These are phyloP conservation scores for Pseudopyrenochaeta lycopersici DNA, from an alignment of 2,329 filamentous ascomycete genomes.

Conservation along the genomic window DNA sequence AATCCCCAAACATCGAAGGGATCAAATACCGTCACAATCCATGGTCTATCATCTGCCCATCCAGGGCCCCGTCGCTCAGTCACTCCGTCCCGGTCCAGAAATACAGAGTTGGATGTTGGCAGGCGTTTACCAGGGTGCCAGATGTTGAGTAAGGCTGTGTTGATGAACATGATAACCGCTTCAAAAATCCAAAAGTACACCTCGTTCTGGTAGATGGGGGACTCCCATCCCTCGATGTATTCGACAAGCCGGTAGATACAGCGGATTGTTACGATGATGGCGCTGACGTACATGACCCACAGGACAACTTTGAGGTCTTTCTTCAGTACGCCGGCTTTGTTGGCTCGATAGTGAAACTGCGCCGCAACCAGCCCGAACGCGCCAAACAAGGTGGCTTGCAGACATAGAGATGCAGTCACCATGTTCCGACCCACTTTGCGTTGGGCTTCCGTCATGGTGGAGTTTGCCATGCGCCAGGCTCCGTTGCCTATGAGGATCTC, in stretches of 20 bases:
- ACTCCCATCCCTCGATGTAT: slow-evolving; percentile 53
- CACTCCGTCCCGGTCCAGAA: slow-evolving; percentile 60
- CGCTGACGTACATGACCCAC: slow-evolving; percentile 59
- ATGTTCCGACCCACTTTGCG: slow-evolving; percentile 56
- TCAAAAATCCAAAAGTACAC: slow-evolving; percentile 66
- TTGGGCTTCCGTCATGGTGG: slow-evolving; percentile 42
- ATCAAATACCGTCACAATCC: slow-evolving; percentile 52
- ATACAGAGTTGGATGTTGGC: slow-evolving; percentile 60
- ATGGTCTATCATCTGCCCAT: slow-evolving; percentile 58
- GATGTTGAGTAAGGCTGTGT: slow-evolving; percentile 61
- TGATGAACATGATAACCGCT: slow-evolving; percentile 60
- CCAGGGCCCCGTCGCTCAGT: slow-evolving; percentile 62
- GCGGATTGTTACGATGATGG: slow-evolving; percentile 57
- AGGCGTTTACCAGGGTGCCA: slow-evolving; percentile 62
- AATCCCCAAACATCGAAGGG: slow-evolving; percentile 48
- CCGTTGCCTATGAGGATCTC: slow-evolving; percentile 63
- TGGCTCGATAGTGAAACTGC: slow-evolving; percentile 57
- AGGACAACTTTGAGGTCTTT: slow-evolving; percentile 55
- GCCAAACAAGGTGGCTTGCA: slow-evolving; percentile 61
- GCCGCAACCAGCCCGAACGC: slow-evolving; percentile 59
- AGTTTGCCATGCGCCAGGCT: slow-evolving; percentile 56
- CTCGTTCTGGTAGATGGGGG: slow-evolving; percentile 54
- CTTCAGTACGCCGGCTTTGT: slow-evolving; percentile 51
- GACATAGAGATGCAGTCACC: slow-evolving; percentile 59
- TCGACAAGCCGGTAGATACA: slow-evolving; percentile 64